phyloP scores from a whole-genome alignment of 768 basidiomycete species.

The Kwoniella sp. region DNA sequence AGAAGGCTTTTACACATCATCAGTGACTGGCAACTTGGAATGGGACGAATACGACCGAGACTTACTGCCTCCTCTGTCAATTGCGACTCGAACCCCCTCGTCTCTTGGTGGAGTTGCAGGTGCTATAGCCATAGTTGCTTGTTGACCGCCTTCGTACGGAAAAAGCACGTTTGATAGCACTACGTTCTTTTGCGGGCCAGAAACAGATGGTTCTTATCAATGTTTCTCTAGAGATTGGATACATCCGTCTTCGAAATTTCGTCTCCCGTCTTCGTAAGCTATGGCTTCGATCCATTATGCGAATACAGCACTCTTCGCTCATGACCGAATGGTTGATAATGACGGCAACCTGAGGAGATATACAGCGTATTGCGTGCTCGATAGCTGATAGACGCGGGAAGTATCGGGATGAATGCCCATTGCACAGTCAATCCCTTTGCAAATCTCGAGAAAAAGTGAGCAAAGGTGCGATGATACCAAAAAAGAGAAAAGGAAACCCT shows the following conservation, averaged over 20 bases:
- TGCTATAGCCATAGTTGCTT: constrained; percentile 10
- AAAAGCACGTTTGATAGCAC: too few relatives aligned
- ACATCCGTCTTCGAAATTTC: neutral
- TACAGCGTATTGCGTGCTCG: neutral
- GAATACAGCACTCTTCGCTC: neutral
- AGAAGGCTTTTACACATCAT: constrained; percentile 23
- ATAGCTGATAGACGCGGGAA: neutral
- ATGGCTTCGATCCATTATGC: too few relatives aligned
- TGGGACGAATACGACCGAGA: neutral
- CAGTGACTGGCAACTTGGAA: neutral
- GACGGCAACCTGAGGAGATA: neutral
- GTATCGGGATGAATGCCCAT: neutral
- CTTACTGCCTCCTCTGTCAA: constrained; percentile 63
- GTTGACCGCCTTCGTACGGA: too few relatives aligned
- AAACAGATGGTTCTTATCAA: too few relatives aligned
- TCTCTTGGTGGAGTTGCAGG: neutral
- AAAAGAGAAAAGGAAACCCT: too few relatives aligned
- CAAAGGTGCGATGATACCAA: too few relatives aligned
- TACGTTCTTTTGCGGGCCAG: too few relatives aligned
- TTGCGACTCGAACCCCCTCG: constrained; percentile 33
- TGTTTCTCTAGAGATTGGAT: too few relatives aligned
- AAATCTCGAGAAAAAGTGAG: too few relatives aligned
- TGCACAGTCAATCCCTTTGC: neutral
- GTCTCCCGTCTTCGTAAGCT: neutral
- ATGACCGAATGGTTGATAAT: neutral